A percentile compares a stretch with the other conserved stretches of the same genome.
phyloP scores from a whole-genome alignment of 2,329 filamentous ascomycete species.

The Gliomastix tumulicola region DNA sequence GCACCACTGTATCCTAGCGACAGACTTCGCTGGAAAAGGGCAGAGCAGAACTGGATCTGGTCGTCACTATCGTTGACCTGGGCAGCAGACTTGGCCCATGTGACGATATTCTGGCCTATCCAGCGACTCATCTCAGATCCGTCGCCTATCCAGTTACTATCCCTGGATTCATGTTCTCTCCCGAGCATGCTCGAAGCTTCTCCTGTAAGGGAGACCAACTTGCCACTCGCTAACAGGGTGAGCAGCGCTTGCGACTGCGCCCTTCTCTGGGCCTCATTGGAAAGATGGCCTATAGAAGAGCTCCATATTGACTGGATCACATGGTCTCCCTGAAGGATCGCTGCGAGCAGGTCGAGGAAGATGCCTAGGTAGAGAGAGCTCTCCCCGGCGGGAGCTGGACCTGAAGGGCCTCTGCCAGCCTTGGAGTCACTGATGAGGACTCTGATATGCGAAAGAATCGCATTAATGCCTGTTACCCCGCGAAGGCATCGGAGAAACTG shows the following conservation, averaged over 20 bases:
- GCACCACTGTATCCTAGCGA: constrained; percentile 72
- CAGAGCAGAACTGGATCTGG: constrained; percentile 32
- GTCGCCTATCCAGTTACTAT: constrained; percentile 53
- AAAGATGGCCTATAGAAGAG: constrained; percentile 14
- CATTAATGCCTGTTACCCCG: constrained; percentile 72
- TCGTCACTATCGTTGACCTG: constrained; percentile 21
- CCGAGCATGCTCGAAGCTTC: constrained; percentile 47
- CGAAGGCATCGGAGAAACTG: constrained; percentile 58
- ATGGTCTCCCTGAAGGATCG: constrained; percentile 28
- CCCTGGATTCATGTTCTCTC: constrained; percentile 14
- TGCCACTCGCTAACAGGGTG: constrained; percentile 39
- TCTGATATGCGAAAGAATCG: constrained; percentile 64
- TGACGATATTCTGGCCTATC: constrained; percentile 59
- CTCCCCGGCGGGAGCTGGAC: constrained; percentile 22
- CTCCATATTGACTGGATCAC: constrained; percentile 30
- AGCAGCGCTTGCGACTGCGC: constrained; percentile 27
- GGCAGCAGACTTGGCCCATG: constrained; percentile 32
- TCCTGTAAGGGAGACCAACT: constrained; percentile 41
- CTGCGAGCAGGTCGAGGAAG: constrained; percentile 34
- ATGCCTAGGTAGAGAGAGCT: constrained; percentile 33
- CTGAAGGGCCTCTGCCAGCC: constrained; percentile 22
- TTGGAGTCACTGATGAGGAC: constrained; percentile 48
- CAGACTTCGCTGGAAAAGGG: constrained; percentile 51
- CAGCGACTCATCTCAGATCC: constrained; percentile 61
- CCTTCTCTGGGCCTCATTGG: constrained; percentile 16